phyloP scores from a whole-genome alignment of 306 rosid species.

The Rosa chinensis region DNA sequence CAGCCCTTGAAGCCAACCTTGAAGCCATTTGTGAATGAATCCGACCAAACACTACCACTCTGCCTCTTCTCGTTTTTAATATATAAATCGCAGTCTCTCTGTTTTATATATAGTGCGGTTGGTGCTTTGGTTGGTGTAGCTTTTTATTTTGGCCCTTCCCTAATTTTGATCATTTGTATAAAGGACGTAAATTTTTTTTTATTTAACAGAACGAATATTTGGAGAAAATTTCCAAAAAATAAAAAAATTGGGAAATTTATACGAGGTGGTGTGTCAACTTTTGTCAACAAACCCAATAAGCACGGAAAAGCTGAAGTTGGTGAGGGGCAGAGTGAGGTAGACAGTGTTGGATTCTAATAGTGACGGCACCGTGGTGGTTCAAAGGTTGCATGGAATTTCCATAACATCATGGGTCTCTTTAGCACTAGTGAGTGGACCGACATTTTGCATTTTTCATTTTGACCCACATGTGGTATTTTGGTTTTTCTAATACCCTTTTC shows the following conservation, averaged over 20 bases:
- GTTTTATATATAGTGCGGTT: constrained; percentile 7
- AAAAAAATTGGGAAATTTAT: background rate
- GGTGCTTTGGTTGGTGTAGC: constrained; percentile 5
- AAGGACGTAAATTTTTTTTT: background rate
- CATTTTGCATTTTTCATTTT: background rate
- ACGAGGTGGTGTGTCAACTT: constrained; percentile 25
- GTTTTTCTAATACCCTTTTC: background rate
- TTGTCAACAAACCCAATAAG: constrained; percentile 29
- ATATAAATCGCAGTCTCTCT: background rate
- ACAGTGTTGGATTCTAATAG: background rate
- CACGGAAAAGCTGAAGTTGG: constrained; percentile 21
- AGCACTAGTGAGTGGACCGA: background rate
- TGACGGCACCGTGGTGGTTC: background rate
- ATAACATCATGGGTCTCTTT: background rate
- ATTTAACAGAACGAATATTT: background rate
- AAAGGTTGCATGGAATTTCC: background rate
- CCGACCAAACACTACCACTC: constrained; percentile 7
- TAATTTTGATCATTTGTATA: background rate
- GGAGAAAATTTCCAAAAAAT: background rate
- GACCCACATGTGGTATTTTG: background rate
- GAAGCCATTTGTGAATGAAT: constrained; percentile 57
- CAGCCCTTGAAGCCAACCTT: constrained; percentile 35
- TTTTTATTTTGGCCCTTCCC: background rate
- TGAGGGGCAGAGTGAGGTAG: background rate
- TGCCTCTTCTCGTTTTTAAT: background rate